These are phyloP conservation scores for Aspergillus clavatus DNA, from an alignment of 2,329 filamentous ascomycete species.

Conservation along the genomic window DNA sequence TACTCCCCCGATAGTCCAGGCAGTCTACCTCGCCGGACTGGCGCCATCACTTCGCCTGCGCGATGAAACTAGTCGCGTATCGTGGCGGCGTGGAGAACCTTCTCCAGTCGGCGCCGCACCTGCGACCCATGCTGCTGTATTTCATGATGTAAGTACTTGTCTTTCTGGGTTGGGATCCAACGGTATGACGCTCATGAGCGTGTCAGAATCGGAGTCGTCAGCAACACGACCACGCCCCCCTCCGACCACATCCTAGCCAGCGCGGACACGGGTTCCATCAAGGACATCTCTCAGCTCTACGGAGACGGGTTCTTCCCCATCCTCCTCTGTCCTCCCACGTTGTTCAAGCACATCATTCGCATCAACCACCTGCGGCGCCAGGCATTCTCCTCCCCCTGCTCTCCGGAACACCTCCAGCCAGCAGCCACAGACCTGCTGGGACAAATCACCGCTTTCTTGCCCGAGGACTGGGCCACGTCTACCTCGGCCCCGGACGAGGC, in stretches of 20 bases:
- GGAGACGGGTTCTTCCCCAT: constrained; percentile 4
- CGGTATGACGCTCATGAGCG: no score
- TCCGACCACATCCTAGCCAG: constrained; percentile 2
- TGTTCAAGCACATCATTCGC: constrained; percentile 2
- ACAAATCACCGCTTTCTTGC: constrained; percentile 3
- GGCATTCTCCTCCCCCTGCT: neutral
- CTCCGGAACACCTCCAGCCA: neutral
- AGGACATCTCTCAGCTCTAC: constrained; percentile 1
- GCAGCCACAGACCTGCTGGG: no score
- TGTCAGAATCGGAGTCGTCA: constrained; percentile 4
- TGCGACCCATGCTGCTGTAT: constrained; percentile 3
- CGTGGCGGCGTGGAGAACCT: constrained; percentile 4
- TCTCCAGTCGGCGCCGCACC: neutral
- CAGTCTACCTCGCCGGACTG: constrained; percentile 4
- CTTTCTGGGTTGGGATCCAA: neutral
- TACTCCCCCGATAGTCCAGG: no score
- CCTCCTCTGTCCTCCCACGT: constrained; percentile 3
- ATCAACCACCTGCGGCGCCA: constrained; percentile 7
- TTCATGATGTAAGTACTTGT: constrained; percentile 6
- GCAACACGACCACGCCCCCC: constrained; percentile 7
- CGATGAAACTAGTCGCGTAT: constrained; percentile 3
- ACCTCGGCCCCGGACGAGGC: neutral
- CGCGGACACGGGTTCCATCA: neutral
- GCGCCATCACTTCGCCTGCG: constrained; percentile 5
- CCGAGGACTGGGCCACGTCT: constrained; percentile 1